Percentiles rank a stretch among this genome's conserved stretches.
Evolutionary conservation across 1,284 basidiomycete species (phyloP).

Genomic region (Microbotryum scabiosae): DNA sequence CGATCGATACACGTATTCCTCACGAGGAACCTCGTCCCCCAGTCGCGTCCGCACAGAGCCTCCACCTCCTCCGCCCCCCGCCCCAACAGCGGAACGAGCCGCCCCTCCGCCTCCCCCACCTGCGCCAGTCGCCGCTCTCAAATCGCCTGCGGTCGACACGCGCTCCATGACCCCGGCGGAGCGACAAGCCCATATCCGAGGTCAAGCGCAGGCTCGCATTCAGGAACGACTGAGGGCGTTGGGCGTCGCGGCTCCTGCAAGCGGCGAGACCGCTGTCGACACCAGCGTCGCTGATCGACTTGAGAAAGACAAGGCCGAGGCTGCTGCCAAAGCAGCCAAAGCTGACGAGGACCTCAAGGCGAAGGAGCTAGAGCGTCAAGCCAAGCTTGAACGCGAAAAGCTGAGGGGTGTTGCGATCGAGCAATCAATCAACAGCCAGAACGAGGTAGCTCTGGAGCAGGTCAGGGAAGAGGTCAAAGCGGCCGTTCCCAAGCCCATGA

Average conservation of each 20-base stretch:
- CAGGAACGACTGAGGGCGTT: conserved; percentile 80
- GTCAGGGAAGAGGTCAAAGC: conserved; percentile 28
- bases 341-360: conserved; percentile 72
- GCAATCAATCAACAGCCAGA: conserved; percentile 38
- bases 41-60: conserved; percentile 41
- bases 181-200: conserved; percentile 66
- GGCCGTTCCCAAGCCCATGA: conserved; percentile 4
- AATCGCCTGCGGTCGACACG: conserved; percentile 49
- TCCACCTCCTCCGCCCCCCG: conserved; percentile 33
- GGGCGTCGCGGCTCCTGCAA: conserved; percentile 56
- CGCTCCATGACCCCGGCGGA: conserved; percentile 81
- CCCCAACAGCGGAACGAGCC: conserved; percentile 30
- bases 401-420: conserved; percentile 28
- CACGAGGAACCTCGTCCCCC: conserved; percentile 37
- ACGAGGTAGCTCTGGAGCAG: conserved; percentile 22
- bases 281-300: conserved; percentile 32
- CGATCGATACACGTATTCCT: conserved; percentile 40
- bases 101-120: conserved; percentile 44
- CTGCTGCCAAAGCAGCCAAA: conserved; percentile 36
- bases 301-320: conserved; percentile 37
- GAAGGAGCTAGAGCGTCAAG: conserved; percentile 42
- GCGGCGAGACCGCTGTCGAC: conserved; percentile 32
- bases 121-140: conserved; percentile 46
- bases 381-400: conserved; percentile 59
- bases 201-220: conserved; percentile 73